These are phyloP conservation scores for Aspergillus sp. DNA, from an alignment of 2,329 filamentous ascomycete species.

Conservation along the genomic window DNA sequence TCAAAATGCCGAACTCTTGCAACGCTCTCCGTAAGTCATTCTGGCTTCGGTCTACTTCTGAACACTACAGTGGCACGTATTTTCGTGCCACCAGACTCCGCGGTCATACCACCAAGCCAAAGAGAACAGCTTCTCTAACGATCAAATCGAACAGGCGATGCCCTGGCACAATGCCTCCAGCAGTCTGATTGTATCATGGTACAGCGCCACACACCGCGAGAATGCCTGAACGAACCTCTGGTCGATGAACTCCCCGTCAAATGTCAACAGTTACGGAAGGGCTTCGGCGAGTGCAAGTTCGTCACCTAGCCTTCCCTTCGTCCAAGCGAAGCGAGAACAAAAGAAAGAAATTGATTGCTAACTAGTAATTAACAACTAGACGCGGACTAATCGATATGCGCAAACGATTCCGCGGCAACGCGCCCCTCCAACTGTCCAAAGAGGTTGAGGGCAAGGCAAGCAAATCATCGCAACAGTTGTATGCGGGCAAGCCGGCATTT, in stretches of 20 bases:
- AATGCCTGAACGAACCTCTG: slow-evolving; percentile 83
- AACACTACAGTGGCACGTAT: background rate
- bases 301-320: slow-evolving; percentile 16
- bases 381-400: slow-evolving; percentile 98
- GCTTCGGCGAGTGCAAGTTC: slow-evolving; percentile 86
- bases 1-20: slow-evolving; percentile 87
- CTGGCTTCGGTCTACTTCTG: background rate
- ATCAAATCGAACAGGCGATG: slow-evolving; percentile 63
- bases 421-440: slow-evolving; percentile 71
- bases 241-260: slow-evolving; percentile 77
- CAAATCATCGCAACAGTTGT: slow-evolving; percentile 64
- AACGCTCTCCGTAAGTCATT: slow-evolving; percentile 84
- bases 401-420: slow-evolving; percentile 93
- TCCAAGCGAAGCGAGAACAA: background rate
- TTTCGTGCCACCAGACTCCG: background rate
- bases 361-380: slow-evolving; percentile 21
- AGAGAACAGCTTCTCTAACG: background rate
- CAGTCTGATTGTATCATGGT: slow-evolving; percentile 96
- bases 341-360: background rate
- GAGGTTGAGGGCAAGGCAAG: slow-evolving; percentile 56
- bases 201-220: slow-evolving; percentile 78
- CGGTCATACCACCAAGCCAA: background rate
- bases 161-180: slow-evolving; percentile 91
- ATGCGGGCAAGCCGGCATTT: slow-evolving; percentile 74
- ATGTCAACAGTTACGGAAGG: slow-evolving; percentile 91